Evolutionary conservation across 352 stramenopile species (phyloP), one percentile per base, ranked within the genome.

Genomic region (Phytophthora palmivora): DNA sequence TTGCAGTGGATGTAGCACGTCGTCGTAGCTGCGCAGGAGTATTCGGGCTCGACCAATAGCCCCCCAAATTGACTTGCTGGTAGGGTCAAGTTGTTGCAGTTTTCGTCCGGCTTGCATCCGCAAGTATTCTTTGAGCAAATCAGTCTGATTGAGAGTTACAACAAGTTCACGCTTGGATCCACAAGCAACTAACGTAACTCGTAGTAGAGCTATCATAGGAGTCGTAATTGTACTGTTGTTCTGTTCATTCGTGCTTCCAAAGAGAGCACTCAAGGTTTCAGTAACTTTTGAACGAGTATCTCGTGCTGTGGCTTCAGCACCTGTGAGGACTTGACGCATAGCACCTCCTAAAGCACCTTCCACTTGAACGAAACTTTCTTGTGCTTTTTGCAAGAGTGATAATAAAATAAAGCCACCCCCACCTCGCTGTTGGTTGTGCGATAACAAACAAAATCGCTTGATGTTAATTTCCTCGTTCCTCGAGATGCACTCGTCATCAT

Each of bases 401-500:
- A 85, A 18, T 4, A 89, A 42, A 10, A 82, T 67, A 51, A 87
- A 88, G 1, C 82, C 82, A 2, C 79, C 74, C 10, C 82, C 76
- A 3, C 71, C 67, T 48, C 60, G 58, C 7, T 55, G 60, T 24
- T 75, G 63, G 1, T 43, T 47, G 11, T 38, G 14, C 3, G 39
- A 44, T 14, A 6, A 38, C 39, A 46, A 44, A n/a, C 76, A 76
- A 43, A 88, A 79, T 4, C 68, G 51, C 0, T 57, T 64, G 6
- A 54, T 59, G 41, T 85, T 73, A 50, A 78, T 77, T 32, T 87
- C 76, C 53, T 88, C 79, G 24, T 89, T 64, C 82, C 79, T 14
- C 54, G 72, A 10, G 66, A 74, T 4, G 47, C 15, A 0, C 59
- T 57, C 9, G 22, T 4, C 0, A 63, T 24, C 16, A 88, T 74